A percentile compares a stretch with the other conserved stretches of the same genome.
phyloP scores from a whole-genome alignment of 1,284 basidiomycete species.

The Boletus smithii region DNA sequence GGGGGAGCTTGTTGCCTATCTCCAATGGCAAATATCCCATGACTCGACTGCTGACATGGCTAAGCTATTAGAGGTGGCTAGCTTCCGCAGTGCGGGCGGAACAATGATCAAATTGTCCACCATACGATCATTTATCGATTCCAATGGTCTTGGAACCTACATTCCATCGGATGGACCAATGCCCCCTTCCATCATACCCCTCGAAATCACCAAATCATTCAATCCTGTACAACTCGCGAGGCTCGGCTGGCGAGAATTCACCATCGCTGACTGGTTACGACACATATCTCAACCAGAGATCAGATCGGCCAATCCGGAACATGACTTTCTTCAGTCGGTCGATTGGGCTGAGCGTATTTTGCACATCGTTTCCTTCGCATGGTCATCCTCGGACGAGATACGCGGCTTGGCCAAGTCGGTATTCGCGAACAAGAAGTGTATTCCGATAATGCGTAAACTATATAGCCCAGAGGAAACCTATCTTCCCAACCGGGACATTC shows the following conservation, averaged over 20 bases:
- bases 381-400: slow-evolving; percentile 47
- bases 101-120: slow-evolving; percentile 45
- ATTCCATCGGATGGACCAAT: slow-evolving; percentile 63
- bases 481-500: background rate
- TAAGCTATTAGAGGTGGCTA: slow-evolving; percentile 58
- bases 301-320: slow-evolving; percentile 41
- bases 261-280: slow-evolving; percentile 69
- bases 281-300: slow-evolving; percentile 56
- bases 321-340: slow-evolving; percentile 64
- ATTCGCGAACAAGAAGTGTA: slow-evolving; percentile 61
- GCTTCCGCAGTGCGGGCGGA: slow-evolving; percentile 42
- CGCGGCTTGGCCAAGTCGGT: slow-evolving; percentile 47
- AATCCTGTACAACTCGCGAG: slow-evolving; percentile 50
- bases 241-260: slow-evolving; percentile 81
- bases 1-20: slow-evolving; percentile 73
- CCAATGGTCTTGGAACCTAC: slow-evolving; percentile 43
- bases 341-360: slow-evolving; percentile 82
- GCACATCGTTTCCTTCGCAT: slow-evolving; percentile 62
- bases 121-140: slow-evolving; percentile 72
- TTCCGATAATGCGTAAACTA: slow-evolving; percentile 80
- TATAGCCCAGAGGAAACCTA: slow-evolving; percentile 46
- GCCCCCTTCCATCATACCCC: slow-evolving; percentile 72
- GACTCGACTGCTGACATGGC: slow-evolving; percentile 45
- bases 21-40: slow-evolving; percentile 78
- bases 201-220: slow-evolving; percentile 60